phyloP scores from a whole-genome alignment of 352 stramenopile genomes.

The Phytophthora lateralis region DNA sequence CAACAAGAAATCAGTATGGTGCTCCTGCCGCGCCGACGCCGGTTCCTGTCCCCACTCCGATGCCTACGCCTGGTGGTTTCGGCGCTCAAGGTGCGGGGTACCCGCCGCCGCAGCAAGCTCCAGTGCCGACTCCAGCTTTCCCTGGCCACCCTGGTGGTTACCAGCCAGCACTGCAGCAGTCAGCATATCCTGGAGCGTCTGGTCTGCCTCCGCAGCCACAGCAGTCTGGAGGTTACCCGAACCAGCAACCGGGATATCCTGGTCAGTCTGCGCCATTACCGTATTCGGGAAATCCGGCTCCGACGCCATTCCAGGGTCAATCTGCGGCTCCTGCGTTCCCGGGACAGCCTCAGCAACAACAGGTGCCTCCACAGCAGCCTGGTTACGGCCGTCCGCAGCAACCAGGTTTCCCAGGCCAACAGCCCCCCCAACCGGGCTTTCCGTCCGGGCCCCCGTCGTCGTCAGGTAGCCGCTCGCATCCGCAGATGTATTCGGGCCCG shows the following conservation, averaged over 20 bases:
- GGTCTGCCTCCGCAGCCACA: constrained; percentile 36
- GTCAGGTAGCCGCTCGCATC: constrained; percentile 31
- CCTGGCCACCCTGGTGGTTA: constrained; percentile 41
- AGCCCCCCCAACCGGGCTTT: constrained; percentile 39
- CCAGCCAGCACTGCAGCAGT: constrained; percentile 39
- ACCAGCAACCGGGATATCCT: constrained; percentile 43
- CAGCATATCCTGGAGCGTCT: constrained; percentile 38
- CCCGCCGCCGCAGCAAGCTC: constrained; percentile 42
- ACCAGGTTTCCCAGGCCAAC: constrained; percentile 38
- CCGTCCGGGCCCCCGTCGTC: constrained; percentile 63
- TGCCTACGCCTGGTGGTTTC: constrained; percentile 38
- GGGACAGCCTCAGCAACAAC: constrained; percentile 37
- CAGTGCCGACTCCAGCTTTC: constrained; percentile 47
- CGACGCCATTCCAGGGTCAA: constrained; percentile 44
- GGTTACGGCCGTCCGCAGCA: constrained; percentile 49
- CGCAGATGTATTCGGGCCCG: constrained; percentile 46
- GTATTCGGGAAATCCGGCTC: constrained; percentile 22
- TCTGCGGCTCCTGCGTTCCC: constrained; percentile 40
- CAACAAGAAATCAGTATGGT: constrained; percentile 49
- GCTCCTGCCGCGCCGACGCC: constrained; percentile 36
- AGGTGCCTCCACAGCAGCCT: constrained; percentile 26
- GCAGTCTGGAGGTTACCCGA: constrained; percentile 35
- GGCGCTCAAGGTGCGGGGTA: constrained; percentile 44
- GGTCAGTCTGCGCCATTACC: constrained; percentile 42
- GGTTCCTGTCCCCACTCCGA: constrained; percentile 35